Evolutionary conservation across 139 green algal species (phyloP).

Genomic region (Desmodesmus armatus): DNA sequence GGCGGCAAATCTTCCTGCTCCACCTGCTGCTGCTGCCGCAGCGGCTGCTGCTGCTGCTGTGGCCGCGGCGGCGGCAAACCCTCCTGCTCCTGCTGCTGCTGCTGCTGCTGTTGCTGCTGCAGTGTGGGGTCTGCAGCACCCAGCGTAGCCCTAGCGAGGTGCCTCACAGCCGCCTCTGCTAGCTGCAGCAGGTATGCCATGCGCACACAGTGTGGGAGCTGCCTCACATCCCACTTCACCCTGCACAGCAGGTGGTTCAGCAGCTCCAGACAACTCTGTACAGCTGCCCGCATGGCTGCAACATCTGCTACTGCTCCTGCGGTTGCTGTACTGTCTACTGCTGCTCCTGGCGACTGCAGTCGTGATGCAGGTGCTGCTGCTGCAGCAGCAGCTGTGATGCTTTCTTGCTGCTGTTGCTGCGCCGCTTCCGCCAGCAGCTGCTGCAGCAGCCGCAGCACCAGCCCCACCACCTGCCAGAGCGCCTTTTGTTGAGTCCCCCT

Average conservation of each 20-base stretch:
- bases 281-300: neutral
- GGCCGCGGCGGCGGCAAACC: neutral
- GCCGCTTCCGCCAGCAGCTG: neutral
- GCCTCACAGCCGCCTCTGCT: neutral
- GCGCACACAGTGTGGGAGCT: neutral
- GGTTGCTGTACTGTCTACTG: neutral
- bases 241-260: neutral
- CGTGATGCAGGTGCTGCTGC: neutral
- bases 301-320: neutral
- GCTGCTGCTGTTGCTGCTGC: too few relatives aligned
- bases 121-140: neutral
- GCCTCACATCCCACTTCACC: too few relatives aligned
- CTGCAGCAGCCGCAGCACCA: neutral
- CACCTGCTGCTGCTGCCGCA: neutral
- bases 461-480: too few relatives aligned
- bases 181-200: neutral
- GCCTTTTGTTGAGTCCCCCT: neutral
- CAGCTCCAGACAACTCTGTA: neutral
- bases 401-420: neutral
- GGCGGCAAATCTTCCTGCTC: neutral
- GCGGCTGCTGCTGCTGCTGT: neutral
- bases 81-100: slow-evolving; percentile 19
- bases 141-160: too few relatives aligned
- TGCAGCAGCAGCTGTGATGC: neutral
- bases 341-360: neutral